phyloP scores from a whole-genome alignment of 1,284 basidiomycete genomes.

The Microbotryomycetes sp. region DNA sequence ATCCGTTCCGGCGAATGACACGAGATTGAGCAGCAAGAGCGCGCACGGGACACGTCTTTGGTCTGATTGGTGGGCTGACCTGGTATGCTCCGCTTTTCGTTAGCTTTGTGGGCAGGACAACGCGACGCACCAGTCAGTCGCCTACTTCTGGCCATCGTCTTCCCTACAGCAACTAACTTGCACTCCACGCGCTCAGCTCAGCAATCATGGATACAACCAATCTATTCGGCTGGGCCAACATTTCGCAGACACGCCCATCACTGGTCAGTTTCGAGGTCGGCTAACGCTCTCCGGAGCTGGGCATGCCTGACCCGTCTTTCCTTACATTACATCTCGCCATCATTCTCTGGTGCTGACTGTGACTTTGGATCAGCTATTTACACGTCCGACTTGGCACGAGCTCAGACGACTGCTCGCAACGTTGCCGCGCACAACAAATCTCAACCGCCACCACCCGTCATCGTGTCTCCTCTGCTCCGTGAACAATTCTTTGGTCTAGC shows the following conservation, averaged over 20 bases:
- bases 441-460: constrained; percentile 51
- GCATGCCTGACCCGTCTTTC: not conserved
- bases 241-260: constrained; percentile 31
- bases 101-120: constrained; percentile 33
- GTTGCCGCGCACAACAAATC: constrained; percentile 48
- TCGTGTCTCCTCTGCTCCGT: constrained; percentile 43
- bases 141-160: too few species aligned
- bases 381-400: constrained; percentile 71
- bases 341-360: not conserved
- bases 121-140: constrained; percentile 27
- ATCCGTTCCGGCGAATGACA: too few species aligned
- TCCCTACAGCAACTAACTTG: too few species aligned
- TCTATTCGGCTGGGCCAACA: constrained; percentile 29
- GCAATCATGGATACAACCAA: constrained; percentile 32
- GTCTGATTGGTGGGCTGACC: too few species aligned
- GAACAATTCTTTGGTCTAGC: constrained; percentile 58
- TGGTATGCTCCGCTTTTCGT: too few species aligned
- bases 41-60: too few species aligned
- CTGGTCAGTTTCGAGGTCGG: constrained; percentile 10
- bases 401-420: constrained; percentile 60
- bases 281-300: too few species aligned
- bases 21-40: too few species aligned
- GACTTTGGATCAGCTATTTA: constrained; percentile 66
- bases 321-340: too few species aligned
- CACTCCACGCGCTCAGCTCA: too few species aligned